These are phyloP conservation scores for Xylariaceae sp. DNA, from an alignment of 2,329 filamentous ascomycete species.

Conservation along the genomic window DNA sequence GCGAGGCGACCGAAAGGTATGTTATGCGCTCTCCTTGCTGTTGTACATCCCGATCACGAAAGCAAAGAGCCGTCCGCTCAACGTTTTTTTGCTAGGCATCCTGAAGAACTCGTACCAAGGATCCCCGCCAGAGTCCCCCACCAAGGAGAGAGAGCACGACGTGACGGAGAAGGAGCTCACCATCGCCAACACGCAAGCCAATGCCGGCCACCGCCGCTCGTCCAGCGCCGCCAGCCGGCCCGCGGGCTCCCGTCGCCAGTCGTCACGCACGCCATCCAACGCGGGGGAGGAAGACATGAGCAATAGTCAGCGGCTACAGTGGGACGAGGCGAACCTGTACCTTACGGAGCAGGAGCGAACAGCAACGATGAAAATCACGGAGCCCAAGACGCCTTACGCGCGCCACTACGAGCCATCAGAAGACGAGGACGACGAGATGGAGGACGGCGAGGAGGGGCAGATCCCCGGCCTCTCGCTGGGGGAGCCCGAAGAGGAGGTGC, in stretches of 20 bases:
- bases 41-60: background rate
- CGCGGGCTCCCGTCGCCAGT: conserved; percentile 67
- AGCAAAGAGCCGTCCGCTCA: background rate
- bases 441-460: conserved; percentile 59
- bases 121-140: conserved; percentile 52
- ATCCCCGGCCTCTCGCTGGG: conserved; percentile 91
- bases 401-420: conserved; percentile 86
- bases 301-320: conserved; percentile 76
- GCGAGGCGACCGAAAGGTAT: conserved; percentile 31
- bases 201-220: conserved; percentile 83
- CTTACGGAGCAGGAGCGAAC: conserved; percentile 93
- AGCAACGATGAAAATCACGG: conserved; percentile 97
- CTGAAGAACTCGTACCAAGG: conserved; percentile 81
- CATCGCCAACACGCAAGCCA: conserved; percentile 88
- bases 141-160: conserved; percentile 41
- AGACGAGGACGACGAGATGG: conserved; percentile 72
- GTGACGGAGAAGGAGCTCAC: conserved; percentile 81
- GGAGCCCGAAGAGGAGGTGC: conserved; percentile 76
- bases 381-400: conserved; percentile 96
- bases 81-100: conserved; percentile 59
- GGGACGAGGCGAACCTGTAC: conserved; percentile 98
- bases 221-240: conserved; percentile 67
- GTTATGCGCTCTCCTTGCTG: background rate
- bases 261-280: conserved; percentile 46
- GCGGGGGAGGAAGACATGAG: conserved; percentile 46